Evolutionary conservation across 257 asterid species (phyloP).

Genomic region (Scutellaria galericulata): DNA sequence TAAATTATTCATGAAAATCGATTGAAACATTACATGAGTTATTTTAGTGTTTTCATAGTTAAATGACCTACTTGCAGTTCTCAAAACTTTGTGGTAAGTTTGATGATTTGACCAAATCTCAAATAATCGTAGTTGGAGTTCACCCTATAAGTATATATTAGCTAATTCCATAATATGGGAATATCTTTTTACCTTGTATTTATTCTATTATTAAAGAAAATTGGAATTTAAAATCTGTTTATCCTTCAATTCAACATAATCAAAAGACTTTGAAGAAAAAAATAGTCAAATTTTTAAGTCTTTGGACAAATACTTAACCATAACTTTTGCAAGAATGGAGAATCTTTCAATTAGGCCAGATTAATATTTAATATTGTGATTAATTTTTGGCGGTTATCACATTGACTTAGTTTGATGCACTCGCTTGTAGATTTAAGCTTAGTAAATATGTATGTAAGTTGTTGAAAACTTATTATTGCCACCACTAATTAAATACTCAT

Average conservation of each 20-base stretch:
- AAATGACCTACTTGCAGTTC: no score
- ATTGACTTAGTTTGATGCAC: conserved; percentile 39
- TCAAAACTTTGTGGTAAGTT: no score
- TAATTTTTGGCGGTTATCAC: conserved; percentile 4
- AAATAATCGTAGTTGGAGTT: no score
- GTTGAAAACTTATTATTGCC: conserved; percentile 21
- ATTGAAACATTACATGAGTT: no score
- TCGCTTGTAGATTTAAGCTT: conserved; percentile 28
- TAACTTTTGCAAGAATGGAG: conserved; percentile 23
- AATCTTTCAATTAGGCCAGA: conserved; percentile 11
- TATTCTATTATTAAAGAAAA: neutral
- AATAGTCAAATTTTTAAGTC: neutral
- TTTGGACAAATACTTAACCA: neutral
- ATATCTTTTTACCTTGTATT: neutral
- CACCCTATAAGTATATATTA: no score
- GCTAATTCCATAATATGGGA: neutral
- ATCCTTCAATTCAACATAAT: neutral
- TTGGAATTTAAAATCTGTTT: neutral
- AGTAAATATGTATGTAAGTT: conserved; percentile 23
- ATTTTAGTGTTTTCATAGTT: no score
- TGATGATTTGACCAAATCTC: no score
- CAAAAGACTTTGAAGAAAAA: conserved; percentile 1
- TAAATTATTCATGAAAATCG: no score
- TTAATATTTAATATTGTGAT: conserved; percentile 14
- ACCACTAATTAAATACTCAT: conserved; percentile 13